phyloP scores from a whole-genome alignment of 192 early-diverging fungal species.

The Linnemannia hyalina region DNA sequence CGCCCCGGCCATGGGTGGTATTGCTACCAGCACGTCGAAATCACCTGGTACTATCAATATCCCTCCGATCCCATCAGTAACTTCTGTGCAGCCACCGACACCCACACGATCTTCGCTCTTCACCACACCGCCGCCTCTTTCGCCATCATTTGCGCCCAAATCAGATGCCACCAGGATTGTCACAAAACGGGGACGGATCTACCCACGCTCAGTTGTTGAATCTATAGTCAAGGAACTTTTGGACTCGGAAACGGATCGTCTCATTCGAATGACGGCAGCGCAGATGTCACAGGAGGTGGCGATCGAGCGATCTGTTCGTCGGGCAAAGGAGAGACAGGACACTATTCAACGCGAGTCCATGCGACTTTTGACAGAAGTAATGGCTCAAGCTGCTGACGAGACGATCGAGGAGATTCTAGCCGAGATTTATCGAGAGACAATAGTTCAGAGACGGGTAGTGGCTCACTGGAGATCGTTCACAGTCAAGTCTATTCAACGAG shows the following conservation, averaged over 20 bases:
- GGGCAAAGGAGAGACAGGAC: slow-evolving; percentile 24
- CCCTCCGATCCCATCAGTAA: not conserved
- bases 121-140: not conserved
- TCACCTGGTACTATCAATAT: not conserved
- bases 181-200: slow-evolving; percentile 27
- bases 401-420: slow-evolving; percentile 14
- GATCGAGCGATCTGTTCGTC: slow-evolving; percentile 26
- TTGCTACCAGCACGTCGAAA: not conserved
- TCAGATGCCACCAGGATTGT: slow-evolving; percentile 35
- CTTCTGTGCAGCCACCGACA: not conserved
- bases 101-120: not conserved
- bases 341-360: slow-evolving; percentile 5
- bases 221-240: slow-evolving; percentile 20
- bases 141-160: slow-evolving; percentile 9
- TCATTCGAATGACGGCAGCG: slow-evolving; percentile 23
- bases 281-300: slow-evolving; percentile 26
- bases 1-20: not conserved
- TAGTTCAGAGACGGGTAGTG: slow-evolving; percentile 11
- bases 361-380: slow-evolving; percentile 4
- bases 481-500: slow-evolving; percentile 14
- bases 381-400: slow-evolving; percentile 1
- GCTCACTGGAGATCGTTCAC: slow-evolving; percentile 24
- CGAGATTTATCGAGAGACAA: slow-evolving; percentile 33
- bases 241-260: slow-evolving; percentile 16
- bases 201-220: slow-evolving; percentile 34